phyloP scores from a whole-genome alignment of 345 rosid genomes.

The Rhodomyrtus tomentosa region DNA sequence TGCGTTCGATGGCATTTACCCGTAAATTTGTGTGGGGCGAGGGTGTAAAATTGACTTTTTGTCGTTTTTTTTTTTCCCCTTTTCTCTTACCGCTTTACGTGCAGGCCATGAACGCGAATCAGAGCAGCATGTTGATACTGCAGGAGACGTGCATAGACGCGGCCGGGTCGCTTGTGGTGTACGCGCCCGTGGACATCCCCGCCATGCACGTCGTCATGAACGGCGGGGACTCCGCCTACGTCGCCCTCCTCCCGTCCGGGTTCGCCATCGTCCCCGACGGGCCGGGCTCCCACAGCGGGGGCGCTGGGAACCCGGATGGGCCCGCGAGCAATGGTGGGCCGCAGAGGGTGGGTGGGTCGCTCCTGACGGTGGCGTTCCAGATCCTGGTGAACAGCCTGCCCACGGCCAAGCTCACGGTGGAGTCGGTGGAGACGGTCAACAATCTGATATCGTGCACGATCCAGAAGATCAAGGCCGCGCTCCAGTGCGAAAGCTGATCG shows the following conservation, averaged over 20 bases:
- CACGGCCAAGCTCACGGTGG: conserved; percentile 87
- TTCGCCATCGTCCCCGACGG: conserved; percentile 77
- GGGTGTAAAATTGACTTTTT: background rate
- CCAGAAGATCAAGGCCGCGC: conserved; percentile 83
- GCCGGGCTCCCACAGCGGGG: conserved; percentile 25
- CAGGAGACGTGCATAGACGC: conserved; percentile 97
- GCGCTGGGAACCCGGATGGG: conserved; percentile 10
- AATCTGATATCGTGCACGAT: conserved; percentile 86
- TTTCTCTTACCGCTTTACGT: background rate
- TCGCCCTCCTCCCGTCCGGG: conserved; percentile 88
- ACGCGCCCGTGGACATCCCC: conserved; percentile 96
- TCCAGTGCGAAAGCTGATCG: conserved; percentile 57
- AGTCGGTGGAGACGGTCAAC: conserved; percentile 95
- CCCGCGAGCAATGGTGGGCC: conserved; percentile 3
- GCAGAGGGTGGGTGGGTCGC: conserved; percentile 67
- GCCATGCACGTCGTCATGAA: conserved; percentile 96
- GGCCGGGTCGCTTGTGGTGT: conserved; percentile 88
- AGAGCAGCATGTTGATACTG: conserved; percentile 87
- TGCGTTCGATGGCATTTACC: background rate
- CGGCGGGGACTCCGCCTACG: conserved; percentile 94
- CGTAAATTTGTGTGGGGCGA: background rate
- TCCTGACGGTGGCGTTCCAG: conserved; percentile 91
- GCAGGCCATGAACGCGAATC: conserved; percentile 85
- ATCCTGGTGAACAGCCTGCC: conserved; percentile 91
- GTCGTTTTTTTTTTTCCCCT: no score